phyloP scores from a whole-genome alignment of 2,329 filamentous ascomycete species.

The Capronia epimyces region DNA sequence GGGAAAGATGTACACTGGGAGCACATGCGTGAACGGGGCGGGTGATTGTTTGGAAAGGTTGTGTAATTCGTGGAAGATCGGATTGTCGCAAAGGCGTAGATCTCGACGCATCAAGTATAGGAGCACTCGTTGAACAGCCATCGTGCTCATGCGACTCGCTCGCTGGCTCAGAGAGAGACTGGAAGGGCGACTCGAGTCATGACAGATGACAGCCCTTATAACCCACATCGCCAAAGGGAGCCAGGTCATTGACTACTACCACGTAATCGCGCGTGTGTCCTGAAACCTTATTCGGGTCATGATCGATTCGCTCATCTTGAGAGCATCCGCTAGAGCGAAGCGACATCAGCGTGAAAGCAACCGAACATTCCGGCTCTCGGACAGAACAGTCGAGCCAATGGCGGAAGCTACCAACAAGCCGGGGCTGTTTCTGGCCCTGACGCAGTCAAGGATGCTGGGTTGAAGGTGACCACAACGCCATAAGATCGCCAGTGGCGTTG shows the following conservation, averaged over 20 bases:
- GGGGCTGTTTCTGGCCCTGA: neutral
- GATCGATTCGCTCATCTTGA: neutral
- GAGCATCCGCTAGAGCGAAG: neutral
- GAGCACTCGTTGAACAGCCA: constrained; percentile 46
- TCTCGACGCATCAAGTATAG: constrained; percentile 70
- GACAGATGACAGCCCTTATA: neutral
- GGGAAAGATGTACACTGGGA: constrained; percentile 65
- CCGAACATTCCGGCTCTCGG: neutral
- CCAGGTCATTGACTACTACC: neutral
- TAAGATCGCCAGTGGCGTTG: constrained; percentile 4
- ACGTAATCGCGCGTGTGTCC: neutral
- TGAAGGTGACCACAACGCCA: neutral
- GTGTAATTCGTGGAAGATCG: constrained; percentile 57
- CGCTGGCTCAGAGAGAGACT: neutral
- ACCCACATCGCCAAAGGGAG: neutral
- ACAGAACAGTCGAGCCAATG: neutral
- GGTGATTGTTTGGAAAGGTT: constrained; percentile 45
- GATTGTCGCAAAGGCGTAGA: constrained; percentile 68
- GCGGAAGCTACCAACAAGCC: neutral
- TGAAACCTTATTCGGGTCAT: neutral
- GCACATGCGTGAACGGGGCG: constrained; percentile 55
- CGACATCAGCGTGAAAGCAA: neutral
- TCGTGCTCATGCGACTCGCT: neutral
- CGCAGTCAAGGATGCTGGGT: constrained; percentile 4
- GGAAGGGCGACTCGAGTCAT: neutral